Evolutionary conservation across 306 rosid genomes (phyloP), one percentile per base, ranked within the genome.

Genomic region (Gleditsia sinensis): DNA sequence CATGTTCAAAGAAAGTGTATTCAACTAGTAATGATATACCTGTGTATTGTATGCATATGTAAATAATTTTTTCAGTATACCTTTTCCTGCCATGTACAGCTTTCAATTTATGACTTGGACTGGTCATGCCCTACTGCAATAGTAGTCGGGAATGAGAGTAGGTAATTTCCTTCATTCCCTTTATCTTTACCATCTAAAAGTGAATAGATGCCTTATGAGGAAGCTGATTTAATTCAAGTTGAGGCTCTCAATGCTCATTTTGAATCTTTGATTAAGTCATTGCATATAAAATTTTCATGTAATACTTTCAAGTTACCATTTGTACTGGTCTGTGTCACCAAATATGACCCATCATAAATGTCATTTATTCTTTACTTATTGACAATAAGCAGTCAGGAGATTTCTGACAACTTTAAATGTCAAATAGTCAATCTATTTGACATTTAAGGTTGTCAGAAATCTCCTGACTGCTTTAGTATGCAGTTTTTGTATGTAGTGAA

Each of bases 111-210:
- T 75, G 93, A 88, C 62, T 81, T 94, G 85, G 95, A 94, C 82
- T 94, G 98, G 98, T 89, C 93, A 17, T 77, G 74, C 66, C 97
- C 98, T 61, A 91, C 96, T 62, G 93, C 98, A 60, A 94, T 91
- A 17, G 87, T 94, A 8, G 97, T 90, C 21, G 95, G 97, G 54
- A 91, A 91, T 65, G 98, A 94, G 83, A 88, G 86, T 72, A 91
- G 90, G 97, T 94, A 70, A 73, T 72, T 82, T 20, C 58, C 76
- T 55, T 69, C 34, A 8, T 36, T 69, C 51, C 62, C 48, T 32
- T 32, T 42, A n/a, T 50, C 33, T 56, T 55, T 24, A 57, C 19
- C 9, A 9, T 74, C 16, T 56, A 33, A 30, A 39, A 42, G 13
- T 58, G 9, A 28, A 59, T 14, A 67, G 17, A 32, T 46, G n/a